These are phyloP conservation scores for Trichophyton benhamiae DNA, from an alignment of 2,329 filamentous ascomycete species.

Conservation along the genomic window DNA sequence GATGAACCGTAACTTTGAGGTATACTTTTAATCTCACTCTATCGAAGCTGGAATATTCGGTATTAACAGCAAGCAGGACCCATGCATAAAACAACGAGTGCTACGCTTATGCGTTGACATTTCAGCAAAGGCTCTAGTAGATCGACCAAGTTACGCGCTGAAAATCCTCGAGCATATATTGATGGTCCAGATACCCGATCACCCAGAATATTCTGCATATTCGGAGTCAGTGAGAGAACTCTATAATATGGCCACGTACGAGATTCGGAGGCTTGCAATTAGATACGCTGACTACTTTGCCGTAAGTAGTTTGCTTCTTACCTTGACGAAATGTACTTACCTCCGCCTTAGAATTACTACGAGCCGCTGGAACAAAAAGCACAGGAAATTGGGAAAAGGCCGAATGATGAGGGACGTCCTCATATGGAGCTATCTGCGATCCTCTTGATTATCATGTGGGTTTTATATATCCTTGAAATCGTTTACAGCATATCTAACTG, in stretches of 20 bases:
- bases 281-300: constrained; percentile 86
- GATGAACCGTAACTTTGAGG: constrained; percentile 31
- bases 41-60: background rate
- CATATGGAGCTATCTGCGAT: constrained; percentile 80
- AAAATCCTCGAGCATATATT: constrained; percentile 86
- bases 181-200: constrained; percentile 62
- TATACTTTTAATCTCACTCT: constrained; percentile 12
- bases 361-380: constrained; percentile 75
- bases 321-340: constrained; percentile 13
- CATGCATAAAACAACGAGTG: constrained; percentile 67
- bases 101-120: constrained; percentile 75
- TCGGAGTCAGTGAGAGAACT: constrained; percentile 84
- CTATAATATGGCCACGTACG: constrained; percentile 70
- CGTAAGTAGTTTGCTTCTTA: constrained; percentile 34
- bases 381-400: constrained; percentile 58
- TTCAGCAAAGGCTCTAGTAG: constrained; percentile 66
- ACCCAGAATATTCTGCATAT: constrained; percentile 59
- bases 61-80: constrained; percentile 44
- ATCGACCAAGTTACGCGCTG: constrained; percentile 68
- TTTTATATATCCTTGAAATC: constrained; percentile 5
- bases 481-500: background rate
- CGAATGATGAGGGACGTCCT: constrained; percentile 66
- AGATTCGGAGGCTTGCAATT: constrained; percentile 76
- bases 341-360: constrained; percentile 57
- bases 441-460: constrained; percentile 78